These are phyloP conservation scores for Astragalus membranaceus DNA, from an alignment of 306 rosid species.

Conservation along the genomic window DNA sequence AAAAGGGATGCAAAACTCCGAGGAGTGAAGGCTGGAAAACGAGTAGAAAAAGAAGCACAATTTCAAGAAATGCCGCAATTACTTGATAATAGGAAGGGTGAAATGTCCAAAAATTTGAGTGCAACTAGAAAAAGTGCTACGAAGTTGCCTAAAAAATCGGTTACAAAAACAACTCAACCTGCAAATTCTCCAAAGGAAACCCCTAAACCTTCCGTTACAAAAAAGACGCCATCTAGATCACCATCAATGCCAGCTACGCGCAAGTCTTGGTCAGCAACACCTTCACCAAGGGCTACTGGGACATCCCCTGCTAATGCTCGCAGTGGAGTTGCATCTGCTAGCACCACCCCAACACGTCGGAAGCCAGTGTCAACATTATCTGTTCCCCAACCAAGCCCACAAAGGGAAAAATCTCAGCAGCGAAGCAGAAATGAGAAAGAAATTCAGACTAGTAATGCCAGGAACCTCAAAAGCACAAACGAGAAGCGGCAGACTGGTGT, in stretches of 20 bases:
- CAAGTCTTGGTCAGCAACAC: constrained; percentile 84
- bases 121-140: constrained; percentile 37
- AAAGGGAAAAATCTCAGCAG: constrained; percentile 48
- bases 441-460: constrained; percentile 26
- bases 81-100: constrained; percentile 60
- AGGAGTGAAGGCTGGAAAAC: constrained; percentile 48
- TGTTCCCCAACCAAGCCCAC: constrained; percentile 40
- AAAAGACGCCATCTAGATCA: constrained; percentile 47
- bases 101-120: constrained; percentile 51
- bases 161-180: constrained; percentile 43
- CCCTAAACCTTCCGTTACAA: constrained; percentile 41
- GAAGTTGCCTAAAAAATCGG: constrained; percentile 48
- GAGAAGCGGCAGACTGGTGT: constrained; percentile 48
- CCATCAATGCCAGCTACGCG: constrained; percentile 69
- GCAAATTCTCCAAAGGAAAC: constrained; percentile 50
- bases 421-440: constrained; percentile 60
- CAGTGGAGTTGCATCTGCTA: constrained; percentile 44
- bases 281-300: constrained; percentile 52
- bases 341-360: constrained; percentile 51
- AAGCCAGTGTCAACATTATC: constrained; percentile 42
- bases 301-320: constrained; percentile 55
- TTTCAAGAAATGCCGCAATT: constrained; percentile 56
- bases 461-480: constrained; percentile 41
- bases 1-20: constrained; percentile 81
- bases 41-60: constrained; percentile 64